Conservation (phyloP, 345 rosid species). For the Syzygium grande region DNA sequence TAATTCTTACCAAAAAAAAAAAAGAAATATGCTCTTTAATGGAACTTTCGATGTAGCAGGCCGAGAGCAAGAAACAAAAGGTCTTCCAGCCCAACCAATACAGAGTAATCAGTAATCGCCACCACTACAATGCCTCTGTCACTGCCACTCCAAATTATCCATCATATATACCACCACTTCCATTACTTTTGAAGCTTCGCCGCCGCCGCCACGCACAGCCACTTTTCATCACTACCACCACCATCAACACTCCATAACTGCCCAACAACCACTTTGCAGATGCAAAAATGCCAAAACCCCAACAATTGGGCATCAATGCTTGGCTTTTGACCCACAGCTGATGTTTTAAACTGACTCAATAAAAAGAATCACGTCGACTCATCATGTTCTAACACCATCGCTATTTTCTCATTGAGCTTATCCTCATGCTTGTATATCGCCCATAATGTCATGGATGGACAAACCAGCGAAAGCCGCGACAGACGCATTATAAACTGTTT, state of each 20-base stretch:
- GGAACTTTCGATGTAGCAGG: background rate
- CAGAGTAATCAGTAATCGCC: background rate
- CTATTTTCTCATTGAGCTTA: background rate
- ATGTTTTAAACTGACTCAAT: background rate
- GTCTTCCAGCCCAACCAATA: background rate
- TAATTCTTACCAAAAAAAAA: no score
- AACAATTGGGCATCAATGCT: background rate
- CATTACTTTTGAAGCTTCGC: background rate
- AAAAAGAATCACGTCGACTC: background rate
- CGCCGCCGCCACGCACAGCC: background rate
- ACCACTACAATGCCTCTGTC: background rate
- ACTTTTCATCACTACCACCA: background rate
- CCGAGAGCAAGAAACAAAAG: background rate
- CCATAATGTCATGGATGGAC: background rate
- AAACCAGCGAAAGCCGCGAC: background rate
- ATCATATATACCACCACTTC: background rate
- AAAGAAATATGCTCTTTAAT: background rate
- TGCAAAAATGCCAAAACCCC: background rate
- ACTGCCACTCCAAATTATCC: background rate
- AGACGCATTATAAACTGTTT: background rate
- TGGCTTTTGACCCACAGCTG: background rate
- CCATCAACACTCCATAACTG: background rate
- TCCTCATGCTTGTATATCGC: background rate
- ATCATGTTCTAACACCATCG: background rate
- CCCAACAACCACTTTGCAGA: background rate